Conservation (phyloP, 495 filamentous ascomycete genomes). For the Cercophora newfieldiana region DNA sequence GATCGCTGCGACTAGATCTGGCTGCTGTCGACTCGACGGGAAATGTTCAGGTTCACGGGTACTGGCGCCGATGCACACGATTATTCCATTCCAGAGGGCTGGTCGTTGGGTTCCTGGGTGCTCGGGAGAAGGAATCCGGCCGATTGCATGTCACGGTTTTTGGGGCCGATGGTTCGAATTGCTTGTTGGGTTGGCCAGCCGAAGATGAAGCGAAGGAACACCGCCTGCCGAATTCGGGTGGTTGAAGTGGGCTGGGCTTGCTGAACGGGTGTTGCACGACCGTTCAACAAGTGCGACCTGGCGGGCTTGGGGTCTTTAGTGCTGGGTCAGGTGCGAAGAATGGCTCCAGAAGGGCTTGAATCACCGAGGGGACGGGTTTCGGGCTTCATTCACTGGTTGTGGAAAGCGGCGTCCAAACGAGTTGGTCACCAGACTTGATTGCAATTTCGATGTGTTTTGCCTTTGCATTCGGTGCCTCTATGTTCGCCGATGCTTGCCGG, state of each 20-base stretch:
- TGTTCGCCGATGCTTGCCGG: background rate
- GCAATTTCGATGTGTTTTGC: background rate
- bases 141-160: constrained; percentile 1
- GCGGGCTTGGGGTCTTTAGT: background rate
- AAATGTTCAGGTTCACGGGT: background rate
- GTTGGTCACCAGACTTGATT: background rate
- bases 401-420: background rate
- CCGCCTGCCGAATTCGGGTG: constrained; percentile 8
- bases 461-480: background rate
- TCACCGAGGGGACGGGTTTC: too few species aligned
- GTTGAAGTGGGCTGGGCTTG: background rate
- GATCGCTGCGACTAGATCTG: background rate
- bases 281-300: background rate
- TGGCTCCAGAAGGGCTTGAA: background rate
- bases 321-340: background rate
- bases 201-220: background rate
- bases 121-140: background rate
- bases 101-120: background rate
- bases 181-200: too few species aligned
- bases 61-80: background rate
- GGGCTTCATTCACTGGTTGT: too few species aligned
- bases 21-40: background rate
- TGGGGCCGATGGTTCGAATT: background rate
- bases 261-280: background rate
- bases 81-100: background rate